Conservation (phyloP, 1,284 basidiomycete species). For the Dichomitus squalens region DNA sequence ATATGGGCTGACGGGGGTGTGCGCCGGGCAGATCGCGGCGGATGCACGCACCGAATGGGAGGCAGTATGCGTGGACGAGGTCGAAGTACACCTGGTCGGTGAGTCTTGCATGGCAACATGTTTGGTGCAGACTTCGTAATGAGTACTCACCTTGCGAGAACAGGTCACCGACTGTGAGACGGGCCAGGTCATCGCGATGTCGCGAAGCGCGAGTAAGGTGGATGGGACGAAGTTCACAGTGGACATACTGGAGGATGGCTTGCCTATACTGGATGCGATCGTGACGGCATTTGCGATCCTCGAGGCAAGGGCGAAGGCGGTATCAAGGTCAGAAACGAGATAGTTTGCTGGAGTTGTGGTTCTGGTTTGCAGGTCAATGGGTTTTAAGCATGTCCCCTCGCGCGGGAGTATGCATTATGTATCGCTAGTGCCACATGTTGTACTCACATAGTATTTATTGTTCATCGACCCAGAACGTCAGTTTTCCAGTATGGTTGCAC, state of each 20-base stretch:
- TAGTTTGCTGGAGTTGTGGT: too few relatives aligned
- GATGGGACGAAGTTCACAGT: neutral
- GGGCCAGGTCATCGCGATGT: neutral
- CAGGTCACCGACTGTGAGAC: neutral
- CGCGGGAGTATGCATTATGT: too few relatives aligned
- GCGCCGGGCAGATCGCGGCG: neutral
- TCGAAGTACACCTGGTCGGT: neutral
- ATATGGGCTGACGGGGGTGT: neutral
- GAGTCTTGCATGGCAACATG: neutral
- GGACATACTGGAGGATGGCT: neutral
- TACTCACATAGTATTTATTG: too few relatives aligned
- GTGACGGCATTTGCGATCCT: neutral
- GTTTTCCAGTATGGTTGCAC: too few relatives aligned
- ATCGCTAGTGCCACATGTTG: too few relatives aligned
- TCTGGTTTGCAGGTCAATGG: too few relatives aligned
- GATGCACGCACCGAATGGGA: conserved; percentile 9
- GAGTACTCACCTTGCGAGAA: neutral
- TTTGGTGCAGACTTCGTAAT: neutral
- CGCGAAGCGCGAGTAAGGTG: neutral
- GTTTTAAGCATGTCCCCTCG: too few relatives aligned
- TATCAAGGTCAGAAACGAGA: too few relatives aligned
- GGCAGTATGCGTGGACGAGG: conserved; percentile 6
- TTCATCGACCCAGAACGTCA: too few relatives aligned
- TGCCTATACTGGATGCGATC: neutral
- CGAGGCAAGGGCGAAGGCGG: neutral